Conservation (phyloP, 768 basidiomycete genomes). For the Agaricus subrufescens region DNA sequence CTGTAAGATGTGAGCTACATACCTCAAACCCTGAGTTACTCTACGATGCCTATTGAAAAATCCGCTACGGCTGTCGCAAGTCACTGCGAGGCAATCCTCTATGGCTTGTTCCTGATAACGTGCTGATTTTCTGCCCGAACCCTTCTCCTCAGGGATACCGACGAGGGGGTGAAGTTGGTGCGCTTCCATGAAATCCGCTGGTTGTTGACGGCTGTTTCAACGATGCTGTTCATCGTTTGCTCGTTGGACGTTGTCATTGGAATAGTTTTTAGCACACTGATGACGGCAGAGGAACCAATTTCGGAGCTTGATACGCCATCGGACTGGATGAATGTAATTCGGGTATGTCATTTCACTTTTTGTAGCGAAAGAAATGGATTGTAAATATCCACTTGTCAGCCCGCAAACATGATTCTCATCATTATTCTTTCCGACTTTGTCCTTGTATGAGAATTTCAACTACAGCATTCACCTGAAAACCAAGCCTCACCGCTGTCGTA, state of each 20-base stretch:
- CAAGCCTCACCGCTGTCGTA: background rate
- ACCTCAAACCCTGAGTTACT: too few species aligned
- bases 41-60: too few species aligned
- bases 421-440: conserved; percentile 1
- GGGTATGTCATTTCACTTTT: background rate
- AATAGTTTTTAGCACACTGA: background rate
- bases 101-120: background rate
- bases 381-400: background rate
- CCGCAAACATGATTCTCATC: background rate
- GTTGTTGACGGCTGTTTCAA: background rate
- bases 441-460: background rate
- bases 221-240: background rate
- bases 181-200: background rate
- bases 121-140: background rate
- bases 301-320: background rate
- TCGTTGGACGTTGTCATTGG: background rate
- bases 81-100: background rate
- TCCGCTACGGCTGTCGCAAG: too few species aligned
- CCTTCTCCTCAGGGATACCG: background rate
- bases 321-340: background rate
- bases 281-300: background rate
- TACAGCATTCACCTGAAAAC: background rate
- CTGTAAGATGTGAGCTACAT: too few species aligned
- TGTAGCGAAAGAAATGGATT: background rate
- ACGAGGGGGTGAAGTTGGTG: background rate